A percentile compares a stretch with the other conserved stretches of the same genome.
These are phyloP conservation scores for Sporopachydermia lactativora DNA, from an alignment of 805 yeast species.

Conservation along the genomic window DNA sequence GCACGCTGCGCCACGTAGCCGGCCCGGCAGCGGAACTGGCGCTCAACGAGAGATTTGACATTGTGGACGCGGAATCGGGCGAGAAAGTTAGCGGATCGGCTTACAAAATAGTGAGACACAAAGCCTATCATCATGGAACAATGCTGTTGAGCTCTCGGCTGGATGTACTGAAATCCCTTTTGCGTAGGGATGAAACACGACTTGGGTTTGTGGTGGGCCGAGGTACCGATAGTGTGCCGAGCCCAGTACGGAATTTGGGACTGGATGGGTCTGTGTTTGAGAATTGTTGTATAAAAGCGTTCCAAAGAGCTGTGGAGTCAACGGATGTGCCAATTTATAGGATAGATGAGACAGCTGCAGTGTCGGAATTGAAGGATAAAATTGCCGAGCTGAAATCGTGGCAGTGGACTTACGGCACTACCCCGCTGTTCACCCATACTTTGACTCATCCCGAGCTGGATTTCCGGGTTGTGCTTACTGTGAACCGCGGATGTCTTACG, in stretches of 20 bases:
- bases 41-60: slow-evolving; percentile 73
- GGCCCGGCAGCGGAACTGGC: slow-evolving; percentile 17
- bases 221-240: slow-evolving; percentile 64
- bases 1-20: slow-evolving; percentile 1
- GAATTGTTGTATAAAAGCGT: slow-evolving; percentile 27
- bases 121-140: slow-evolving; percentile 91
- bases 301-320: slow-evolving; percentile 14
- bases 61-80: slow-evolving; percentile 28
- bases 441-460: slow-evolving; percentile 23
- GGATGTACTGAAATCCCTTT: slow-evolving; percentile 39
- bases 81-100: slow-evolving; percentile 87
- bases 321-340: slow-evolving; percentile 10
- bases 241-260: slow-evolving; percentile 60
- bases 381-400: slow-evolving; percentile 35
- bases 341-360: slow-evolving; percentile 16
- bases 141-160: slow-evolving; percentile 66
- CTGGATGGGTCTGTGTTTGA: slow-evolving; percentile 33
- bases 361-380: slow-evolving; percentile 24
- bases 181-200: slow-evolving; percentile 31
- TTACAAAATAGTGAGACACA: slow-evolving; percentile 67
- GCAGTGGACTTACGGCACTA: slow-evolving; percentile 64
- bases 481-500: slow-evolving; percentile 34
- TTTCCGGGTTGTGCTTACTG: slow-evolving; percentile 23
- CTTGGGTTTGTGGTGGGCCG: slow-evolving; percentile 29
- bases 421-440: slow-evolving; percentile 57